Evolutionary conservation across 2,329 filamentous ascomycete genomes (phyloP), one percentile per base, ranked within the genome.

Genomic region (Chrysoporthe puriensis): DNA sequence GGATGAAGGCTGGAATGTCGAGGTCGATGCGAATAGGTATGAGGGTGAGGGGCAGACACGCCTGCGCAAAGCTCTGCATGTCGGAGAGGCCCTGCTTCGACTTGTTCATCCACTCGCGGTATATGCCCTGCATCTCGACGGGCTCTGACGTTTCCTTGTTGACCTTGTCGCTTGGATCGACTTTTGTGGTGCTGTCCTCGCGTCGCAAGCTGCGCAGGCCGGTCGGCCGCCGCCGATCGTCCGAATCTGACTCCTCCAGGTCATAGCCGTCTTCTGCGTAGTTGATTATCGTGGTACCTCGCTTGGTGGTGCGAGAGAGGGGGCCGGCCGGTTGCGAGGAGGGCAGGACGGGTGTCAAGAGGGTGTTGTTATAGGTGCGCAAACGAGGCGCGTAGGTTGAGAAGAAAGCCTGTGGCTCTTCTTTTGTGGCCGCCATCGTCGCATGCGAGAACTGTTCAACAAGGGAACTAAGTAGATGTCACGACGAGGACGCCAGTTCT

Each of bases 181-280:
- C 86, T 69, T 88, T 84, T 68, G 85, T 84, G 6, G 85, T 82
- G 56, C 82, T 84, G 72, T 97, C 93, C 74, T 94, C 91, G 73
- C 91, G 89, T 74, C 93, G 88, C 75, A 94, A 79, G 75, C 91
- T 97, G 73, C 94, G 90, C 78, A 97, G 78, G 5, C 94, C 94
- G 0, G 94, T 96, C 14, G 92, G 91, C 1, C 90, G 90, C 71
- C 95, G 90, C 71, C 93, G 87, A 69, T 87, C 84, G 66, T 93
- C 91, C 62, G 91, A 90, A 70, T 93, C 91, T 66, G 90, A 87
- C 48, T 89, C 87, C 67, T 87, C 79, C 74, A 95, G 94, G 72
- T 97, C 95, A 76, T 91, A 97, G 59, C 94, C 94, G 77, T 98
- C 95, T 77, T 99, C 96, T 34, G 96, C 95, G 77, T 99, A 99